Base-by-base conservation (phyloP, 108 stramenopile genomes). In the Schizochytrium sp. region DNA sequence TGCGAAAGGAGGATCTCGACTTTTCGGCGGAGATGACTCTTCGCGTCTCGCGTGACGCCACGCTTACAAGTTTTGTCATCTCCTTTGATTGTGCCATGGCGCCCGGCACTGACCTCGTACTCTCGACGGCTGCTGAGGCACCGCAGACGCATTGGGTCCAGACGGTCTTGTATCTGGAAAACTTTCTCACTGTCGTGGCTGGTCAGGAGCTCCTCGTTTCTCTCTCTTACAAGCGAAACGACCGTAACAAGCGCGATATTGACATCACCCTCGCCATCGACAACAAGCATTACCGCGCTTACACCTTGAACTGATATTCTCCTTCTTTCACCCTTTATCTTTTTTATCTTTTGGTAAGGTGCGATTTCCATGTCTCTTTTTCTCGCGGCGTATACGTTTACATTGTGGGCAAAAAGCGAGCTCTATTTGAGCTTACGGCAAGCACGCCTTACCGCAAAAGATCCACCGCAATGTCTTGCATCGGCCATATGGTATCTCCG, bases 111-210 rank as follows among this genome's bases (percentile, higher is more conserved):
- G 72, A 72, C 23, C 29, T 88, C 58, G 88, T 90, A 1, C 59
- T 90, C 12, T 57, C 45, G 10, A 90, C 90, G 12, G 88, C 90
- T 23, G 87, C 59, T 18, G 90, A 90, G 44, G 19, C 48, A 19
- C 87, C 90, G 19, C 19, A n/a, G 5, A 88, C 88, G 29, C 88
- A 88, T 69, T 88, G 90, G 90, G 87, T 44, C 8, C 90, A 90
- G n/a, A 88, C 87, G 23, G 55, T 87, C 1, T 63, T 90, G 3
- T 45, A 60, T 16, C 72, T 90, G 16, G 28, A n/a, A 44, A 60
- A 90, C n/a, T 72, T 72, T 19, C 45, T 90, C 48, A 69, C 55
- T 21, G 88, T 90, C 58, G 44, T 44, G 19, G 55, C 51, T 6
- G 90, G 88, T 6, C 88, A 90, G 18, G 25, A 44, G 83, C 29